A percentile compares a stretch with the other conserved stretches of the same genome.
Evolutionary conservation across 2,329 filamentous ascomycete species (phyloP).

Genomic region (Fonsecaea pedrosoi): DNA sequence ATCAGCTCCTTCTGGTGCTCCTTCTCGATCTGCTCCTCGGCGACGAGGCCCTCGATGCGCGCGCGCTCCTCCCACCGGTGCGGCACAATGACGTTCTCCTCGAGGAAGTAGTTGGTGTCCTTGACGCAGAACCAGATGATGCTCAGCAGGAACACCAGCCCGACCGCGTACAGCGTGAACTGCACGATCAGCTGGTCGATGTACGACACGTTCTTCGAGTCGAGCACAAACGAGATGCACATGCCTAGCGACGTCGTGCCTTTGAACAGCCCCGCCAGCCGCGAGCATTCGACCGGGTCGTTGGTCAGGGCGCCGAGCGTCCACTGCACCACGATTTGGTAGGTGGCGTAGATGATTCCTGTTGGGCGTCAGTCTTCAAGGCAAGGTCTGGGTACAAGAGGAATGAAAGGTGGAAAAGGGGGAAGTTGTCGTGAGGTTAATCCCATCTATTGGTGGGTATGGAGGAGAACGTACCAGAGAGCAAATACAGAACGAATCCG

Average conservation of each 20-base stretch:
- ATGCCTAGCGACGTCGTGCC: constrained; percentile 35
- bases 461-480: constrained; percentile 19
- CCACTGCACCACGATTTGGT: constrained; percentile 34
- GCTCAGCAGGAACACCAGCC: constrained; percentile 27
- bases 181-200: constrained; percentile 36
- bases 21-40: constrained; percentile 28
- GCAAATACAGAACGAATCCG: constrained; percentile 32
- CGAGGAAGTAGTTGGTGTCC: constrained; percentile 40
- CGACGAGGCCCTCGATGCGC: constrained; percentile 27
- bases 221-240: constrained; percentile 39
- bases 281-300: constrained; percentile 32
- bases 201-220: constrained; percentile 36
- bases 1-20: constrained; percentile 32
- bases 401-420: background rate
- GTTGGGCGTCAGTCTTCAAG: background rate
- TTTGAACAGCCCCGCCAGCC: constrained; percentile 36
- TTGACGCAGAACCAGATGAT: constrained; percentile 33
- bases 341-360: constrained; percentile 33
- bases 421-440: background rate
- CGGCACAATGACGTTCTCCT: constrained; percentile 39
- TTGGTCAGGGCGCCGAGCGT: constrained; percentile 34
- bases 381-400: background rate
- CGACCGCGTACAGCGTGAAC: constrained; percentile 34
- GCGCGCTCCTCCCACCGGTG: constrained; percentile 32
- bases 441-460: background rate